Evolutionary conservation across 257 asterid genomes (phyloP).

Genomic region (Misopates orontium): DNA sequence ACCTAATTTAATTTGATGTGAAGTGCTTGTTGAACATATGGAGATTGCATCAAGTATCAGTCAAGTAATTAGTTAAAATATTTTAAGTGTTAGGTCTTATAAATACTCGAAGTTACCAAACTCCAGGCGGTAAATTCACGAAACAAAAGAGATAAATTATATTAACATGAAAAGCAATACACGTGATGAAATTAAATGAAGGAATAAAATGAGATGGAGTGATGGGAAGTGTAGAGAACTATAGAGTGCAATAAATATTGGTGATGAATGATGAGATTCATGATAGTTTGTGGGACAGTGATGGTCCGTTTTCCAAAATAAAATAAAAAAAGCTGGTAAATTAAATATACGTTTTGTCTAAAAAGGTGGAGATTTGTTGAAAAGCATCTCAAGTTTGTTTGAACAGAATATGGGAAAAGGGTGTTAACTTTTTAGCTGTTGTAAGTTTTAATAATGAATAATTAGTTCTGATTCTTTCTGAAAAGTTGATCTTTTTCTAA

Average conservation of each 20-base stretch:
- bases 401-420: constrained; percentile 1
- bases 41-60: too few species aligned
- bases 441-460: not conserved
- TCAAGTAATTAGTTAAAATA: too few species aligned
- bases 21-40: too few species aligned
- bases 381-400: not conserved
- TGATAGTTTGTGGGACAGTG: not conserved
- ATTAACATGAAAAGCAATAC: not conserved
- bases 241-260: not conserved
- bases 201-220: not conserved
- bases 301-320: not conserved
- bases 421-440: not conserved
- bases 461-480: not conserved
- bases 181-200: not conserved
- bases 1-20: too few species aligned
- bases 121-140: too few species aligned
- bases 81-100: too few species aligned
- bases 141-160: too few species aligned
- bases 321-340: not conserved
- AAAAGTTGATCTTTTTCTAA: not conserved
- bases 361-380: not conserved
- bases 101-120: too few species aligned
- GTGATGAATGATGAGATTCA: not conserved
- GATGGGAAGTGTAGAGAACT: too few species aligned
- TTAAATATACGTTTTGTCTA: too few species aligned